phyloP scores from a whole-genome alignment of 345 rosid species.

The Eucalyptus tenuipes region DNA sequence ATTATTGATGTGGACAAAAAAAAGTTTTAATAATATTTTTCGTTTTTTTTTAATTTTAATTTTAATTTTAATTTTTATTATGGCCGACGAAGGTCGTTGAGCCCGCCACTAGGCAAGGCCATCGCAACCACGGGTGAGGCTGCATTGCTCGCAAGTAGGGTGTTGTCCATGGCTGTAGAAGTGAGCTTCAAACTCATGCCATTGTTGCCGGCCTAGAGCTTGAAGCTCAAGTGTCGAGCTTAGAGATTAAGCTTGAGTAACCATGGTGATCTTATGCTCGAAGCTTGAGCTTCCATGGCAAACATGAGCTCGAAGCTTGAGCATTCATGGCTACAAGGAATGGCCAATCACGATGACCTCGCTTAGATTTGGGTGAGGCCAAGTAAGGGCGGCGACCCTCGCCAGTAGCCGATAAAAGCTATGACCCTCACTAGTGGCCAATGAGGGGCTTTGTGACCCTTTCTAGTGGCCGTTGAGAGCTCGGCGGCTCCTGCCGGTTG shows the following conservation, averaged over 20 bases:
- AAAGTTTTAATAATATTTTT: too few relatives aligned
- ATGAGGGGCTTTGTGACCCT: neutral
- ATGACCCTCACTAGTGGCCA: fast-evolving
- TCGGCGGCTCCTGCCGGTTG: fast-evolving
- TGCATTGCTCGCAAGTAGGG: fast-evolving
- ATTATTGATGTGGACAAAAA: fast-evolving
- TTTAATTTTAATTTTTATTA: too few relatives aligned
- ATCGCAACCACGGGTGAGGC: fast-evolving
- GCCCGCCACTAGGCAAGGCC: neutral
- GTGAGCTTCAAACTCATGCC: too few relatives aligned
- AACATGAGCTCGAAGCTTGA: neutral
- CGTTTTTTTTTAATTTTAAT: fast-evolving
- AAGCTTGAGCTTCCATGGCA: neutral
- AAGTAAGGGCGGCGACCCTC: fast-evolving
- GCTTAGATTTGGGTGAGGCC: neutral
- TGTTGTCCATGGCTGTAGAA: fast-evolving
- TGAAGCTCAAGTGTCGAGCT: neutral
- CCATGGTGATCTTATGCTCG: neutral
- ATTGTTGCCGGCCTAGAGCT: neutral
- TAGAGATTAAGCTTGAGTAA: neutral
- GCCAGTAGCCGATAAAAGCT: fast-evolving
- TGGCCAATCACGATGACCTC: fast-evolving
- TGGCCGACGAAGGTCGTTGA: fast-evolving
- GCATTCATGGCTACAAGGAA: neutral
- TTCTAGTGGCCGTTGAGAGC: fast-evolving